Percentiles rank a stretch among this genome's conserved stretches.
These are phyloP conservation scores for Penicilliopsis zonata DNA, from an alignment of 495 filamentous ascomycete species.

Conservation along the genomic window DNA sequence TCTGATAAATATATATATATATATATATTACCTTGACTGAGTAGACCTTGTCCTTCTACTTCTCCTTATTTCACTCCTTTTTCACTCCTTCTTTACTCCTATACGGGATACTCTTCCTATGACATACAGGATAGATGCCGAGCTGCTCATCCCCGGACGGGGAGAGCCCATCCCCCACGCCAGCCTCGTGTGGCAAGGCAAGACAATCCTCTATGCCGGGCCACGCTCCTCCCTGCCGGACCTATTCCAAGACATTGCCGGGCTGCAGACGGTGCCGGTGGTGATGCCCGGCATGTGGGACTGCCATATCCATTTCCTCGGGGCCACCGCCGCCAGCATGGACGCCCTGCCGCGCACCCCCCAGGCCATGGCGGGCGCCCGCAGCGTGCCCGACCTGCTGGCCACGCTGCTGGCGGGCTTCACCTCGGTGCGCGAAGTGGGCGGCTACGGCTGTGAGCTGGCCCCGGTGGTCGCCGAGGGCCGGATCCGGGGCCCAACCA, in stretches of 20 bases:
- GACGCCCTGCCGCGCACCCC: conserved; percentile 3
- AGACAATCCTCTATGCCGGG: conserved; percentile 33
- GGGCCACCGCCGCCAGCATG: conserved; percentile 4
- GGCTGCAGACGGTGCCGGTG: conserved; percentile 17
- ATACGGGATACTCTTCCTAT: too few relatives aligned
- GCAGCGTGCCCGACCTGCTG: conserved; percentile 23
- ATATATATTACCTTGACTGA: too few relatives aligned
- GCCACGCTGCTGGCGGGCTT: conserved; percentile 35
- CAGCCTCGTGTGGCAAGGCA: conserved; percentile 27
- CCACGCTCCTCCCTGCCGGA: conserved; percentile 15
- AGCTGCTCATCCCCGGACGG: conserved; percentile 33
- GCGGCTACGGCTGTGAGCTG: conserved; percentile 31
- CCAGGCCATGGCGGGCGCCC: conserved; percentile 19
- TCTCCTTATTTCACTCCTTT: too few relatives aligned
- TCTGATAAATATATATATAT: too few relatives aligned
- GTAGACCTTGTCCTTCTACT: too few relatives aligned
- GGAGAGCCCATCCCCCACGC: conserved; percentile 23
- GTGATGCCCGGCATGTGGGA: conserved; percentile 45
- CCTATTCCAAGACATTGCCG: conserved; percentile 13
- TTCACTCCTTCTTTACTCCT: too few relatives aligned
- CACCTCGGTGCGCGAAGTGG: conserved; percentile 40
- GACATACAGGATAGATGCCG: conserved; percentile 19
- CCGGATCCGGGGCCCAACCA: conserved; percentile 32
- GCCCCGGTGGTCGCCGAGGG: conserved; percentile 31
- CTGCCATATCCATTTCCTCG: conserved; percentile 33